These are phyloP conservation scores for Xylariales sp. DNA, from an alignment of 2,329 filamentous ascomycete species.

Conservation along the genomic window DNA sequence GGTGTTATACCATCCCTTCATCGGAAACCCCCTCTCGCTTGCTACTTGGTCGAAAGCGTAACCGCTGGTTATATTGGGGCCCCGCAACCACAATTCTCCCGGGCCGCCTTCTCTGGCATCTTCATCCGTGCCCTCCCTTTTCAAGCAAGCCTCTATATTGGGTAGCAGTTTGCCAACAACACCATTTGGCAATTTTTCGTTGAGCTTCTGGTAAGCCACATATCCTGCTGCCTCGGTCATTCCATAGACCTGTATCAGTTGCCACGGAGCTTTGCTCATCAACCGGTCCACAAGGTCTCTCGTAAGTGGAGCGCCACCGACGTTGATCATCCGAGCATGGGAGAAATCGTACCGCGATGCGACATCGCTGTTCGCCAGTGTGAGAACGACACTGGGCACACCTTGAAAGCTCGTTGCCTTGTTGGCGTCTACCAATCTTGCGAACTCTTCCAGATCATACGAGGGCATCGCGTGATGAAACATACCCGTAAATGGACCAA, in stretches of 20 bases:
- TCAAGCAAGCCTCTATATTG: conserved; percentile 33
- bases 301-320: conserved; percentile 31
- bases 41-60: conserved; percentile 36
- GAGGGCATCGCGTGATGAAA: conserved; percentile 38
- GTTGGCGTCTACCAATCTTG: conserved; percentile 28
- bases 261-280: conserved; percentile 29
- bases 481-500: conserved; percentile 39
- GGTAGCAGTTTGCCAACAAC: conserved; percentile 32
- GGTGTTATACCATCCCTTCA: conserved; percentile 38
- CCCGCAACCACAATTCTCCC: conserved; percentile 39
- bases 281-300: conserved; percentile 28
- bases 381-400: conserved; percentile 33
- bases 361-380: conserved; percentile 31
- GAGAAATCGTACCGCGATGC: conserved; percentile 33
- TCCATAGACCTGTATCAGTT: conserved; percentile 37
- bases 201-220: conserved; percentile 33
- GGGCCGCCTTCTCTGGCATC: conserved; percentile 31
- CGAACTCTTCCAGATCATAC: conserved; percentile 31
- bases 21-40: conserved; percentile 31
- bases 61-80: conserved; percentile 37
- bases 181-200: conserved; percentile 28
- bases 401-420: conserved; percentile 35
- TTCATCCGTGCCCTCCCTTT: conserved; percentile 30
- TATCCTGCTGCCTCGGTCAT: conserved; percentile 42
- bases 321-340: conserved; percentile 29